Conservation (phyloP, 1,284 basidiomycete species). For the Tylopilus orsonianus region DNA sequence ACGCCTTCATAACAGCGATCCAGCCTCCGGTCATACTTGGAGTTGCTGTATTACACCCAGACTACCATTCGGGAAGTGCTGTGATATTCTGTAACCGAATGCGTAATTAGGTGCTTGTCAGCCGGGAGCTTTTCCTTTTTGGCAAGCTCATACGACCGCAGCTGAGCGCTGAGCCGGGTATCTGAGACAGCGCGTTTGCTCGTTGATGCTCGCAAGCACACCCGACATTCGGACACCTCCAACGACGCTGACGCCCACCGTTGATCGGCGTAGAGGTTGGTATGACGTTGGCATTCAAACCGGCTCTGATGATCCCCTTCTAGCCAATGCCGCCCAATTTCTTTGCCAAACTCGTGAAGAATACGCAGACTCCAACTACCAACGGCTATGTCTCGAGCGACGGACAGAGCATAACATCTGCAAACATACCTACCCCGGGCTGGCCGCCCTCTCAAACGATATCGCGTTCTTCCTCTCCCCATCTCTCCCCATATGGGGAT, state of each 20-base stretch:
- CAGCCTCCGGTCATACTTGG: too few species aligned
- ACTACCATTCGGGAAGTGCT: too few species aligned
- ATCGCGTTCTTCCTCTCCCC: conserved; percentile 27
- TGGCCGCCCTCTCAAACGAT: conserved; percentile 30
- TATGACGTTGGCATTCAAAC: neutral
- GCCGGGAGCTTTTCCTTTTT: neutral
- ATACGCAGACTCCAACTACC: conserved; percentile 13
- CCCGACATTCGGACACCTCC: neutral
- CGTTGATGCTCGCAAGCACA: conserved; percentile 1
- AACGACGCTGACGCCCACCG: neutral
- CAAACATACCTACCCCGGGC: neutral
- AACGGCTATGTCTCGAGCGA: conserved; percentile 2
- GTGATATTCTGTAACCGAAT: too few species aligned
- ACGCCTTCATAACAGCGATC: too few species aligned
- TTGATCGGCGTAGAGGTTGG: conserved; percentile 6
- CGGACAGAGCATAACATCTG: conserved; percentile 1
- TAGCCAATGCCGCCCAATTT: conserved; percentile 48
- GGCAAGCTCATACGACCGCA: conserved; percentile 1
- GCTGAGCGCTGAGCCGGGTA: too few species aligned
- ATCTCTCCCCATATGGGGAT: conserved; percentile 5
- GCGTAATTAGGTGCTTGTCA: too few species aligned
- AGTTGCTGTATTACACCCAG: too few species aligned
- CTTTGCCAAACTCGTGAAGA: conserved; percentile 49
- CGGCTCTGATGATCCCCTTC: neutral
- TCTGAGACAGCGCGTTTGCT: too few species aligned